Conservation (phyloP, 371 early-diverging fungal genomes). For the Globomyces sp. region DNA sequence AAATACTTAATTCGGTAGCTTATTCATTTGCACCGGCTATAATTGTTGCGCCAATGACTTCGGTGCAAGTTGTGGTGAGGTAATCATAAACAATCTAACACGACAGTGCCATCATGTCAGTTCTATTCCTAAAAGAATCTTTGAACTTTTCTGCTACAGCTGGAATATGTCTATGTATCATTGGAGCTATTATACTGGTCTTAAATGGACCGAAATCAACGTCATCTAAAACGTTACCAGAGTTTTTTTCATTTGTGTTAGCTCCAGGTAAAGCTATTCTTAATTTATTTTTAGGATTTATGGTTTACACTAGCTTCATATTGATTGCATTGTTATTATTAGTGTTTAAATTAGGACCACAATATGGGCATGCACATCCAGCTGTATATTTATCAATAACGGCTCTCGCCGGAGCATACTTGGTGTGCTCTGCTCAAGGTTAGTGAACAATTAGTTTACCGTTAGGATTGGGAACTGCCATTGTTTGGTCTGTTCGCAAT, state of each 20-base stretch:
- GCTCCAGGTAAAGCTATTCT: constrained; percentile 16
- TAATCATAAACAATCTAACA: background rate
- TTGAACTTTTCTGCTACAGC: constrained; percentile 36
- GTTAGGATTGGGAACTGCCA: constrained; percentile 21
- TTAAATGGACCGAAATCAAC: constrained; percentile 46
- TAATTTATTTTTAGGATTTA: constrained; percentile 28
- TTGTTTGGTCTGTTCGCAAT: constrained; percentile 10
- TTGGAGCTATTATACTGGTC: constrained; percentile 40
- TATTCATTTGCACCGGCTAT: constrained; percentile 90
- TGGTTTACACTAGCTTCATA: constrained; percentile 21
- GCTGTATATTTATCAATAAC: constrained; percentile 58
- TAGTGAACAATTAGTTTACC: background rate
- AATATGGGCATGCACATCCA: constrained; percentile 48
- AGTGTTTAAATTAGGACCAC: constrained; percentile 61
- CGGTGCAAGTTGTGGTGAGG: constrained; percentile 70
- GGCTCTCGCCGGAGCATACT: constrained; percentile 33
- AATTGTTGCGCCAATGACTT: constrained; percentile 85
- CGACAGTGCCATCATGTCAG: constrained; percentile 47
- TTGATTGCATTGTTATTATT: constrained; percentile 50
- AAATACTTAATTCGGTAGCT: constrained; percentile 86
- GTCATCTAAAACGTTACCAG: constrained; percentile 26
- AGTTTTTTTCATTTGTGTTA: constrained; percentile 21
- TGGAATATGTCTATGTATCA: constrained; percentile 40
- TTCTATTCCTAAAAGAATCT: constrained; percentile 39
- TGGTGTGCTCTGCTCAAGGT: constrained; percentile 20